Base-by-base conservation (phyloP, 2,329 filamentous ascomycete genomes). In the Penicillium sp. region DNA sequence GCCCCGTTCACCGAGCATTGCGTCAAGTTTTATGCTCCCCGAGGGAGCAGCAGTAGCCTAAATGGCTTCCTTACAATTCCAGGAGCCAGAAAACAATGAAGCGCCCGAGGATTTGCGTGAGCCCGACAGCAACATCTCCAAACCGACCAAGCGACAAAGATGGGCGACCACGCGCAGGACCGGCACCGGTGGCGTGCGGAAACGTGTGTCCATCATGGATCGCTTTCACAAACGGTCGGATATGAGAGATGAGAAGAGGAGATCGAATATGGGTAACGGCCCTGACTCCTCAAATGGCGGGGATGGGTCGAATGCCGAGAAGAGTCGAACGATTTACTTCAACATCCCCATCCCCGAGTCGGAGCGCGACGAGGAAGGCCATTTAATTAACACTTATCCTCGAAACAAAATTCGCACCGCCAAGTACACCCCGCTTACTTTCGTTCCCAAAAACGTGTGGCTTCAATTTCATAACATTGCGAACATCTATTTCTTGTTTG, bases 381-480 rank as follows among this genome's bases (percentile, higher is more conserved):
- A 79, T 42, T 84, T 88, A 2, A 62, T 71, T 37, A 72, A 77
- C 40, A 71, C 77, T 14, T 98, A 83, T 64, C 76, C 85, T 32
- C 76, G 90, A 51, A 98, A 98, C 73, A 98, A 98, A 74, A 95
- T 98, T 62, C 78, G 93, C 53, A 98, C 92, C 2, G 86, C 92
- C 42, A 98, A 96, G 68, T 98, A 98, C 65, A 98, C 92, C 6
- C 84, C 93, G 6, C 66, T 98, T 47, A 94, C 85, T 43, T 98
- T 98, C 66, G 66, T 98, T 17, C 92, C 92, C 10, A 96, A 96
- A 71, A 96, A 98, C 66, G 61, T 98, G 58, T 98, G 83, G 80
- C 86, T 94, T 50, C 93, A 98, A 66, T 96, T 98, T 61, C 90
- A 98, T 68, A 96, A 96, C 60, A 84, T 98, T 56, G 92, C 92